Percentiles rank a stretch among this genome's conserved stretches.
Conservation (phyloP, 148 eudicot species). For the Vaccinium darrowii region DNA sequence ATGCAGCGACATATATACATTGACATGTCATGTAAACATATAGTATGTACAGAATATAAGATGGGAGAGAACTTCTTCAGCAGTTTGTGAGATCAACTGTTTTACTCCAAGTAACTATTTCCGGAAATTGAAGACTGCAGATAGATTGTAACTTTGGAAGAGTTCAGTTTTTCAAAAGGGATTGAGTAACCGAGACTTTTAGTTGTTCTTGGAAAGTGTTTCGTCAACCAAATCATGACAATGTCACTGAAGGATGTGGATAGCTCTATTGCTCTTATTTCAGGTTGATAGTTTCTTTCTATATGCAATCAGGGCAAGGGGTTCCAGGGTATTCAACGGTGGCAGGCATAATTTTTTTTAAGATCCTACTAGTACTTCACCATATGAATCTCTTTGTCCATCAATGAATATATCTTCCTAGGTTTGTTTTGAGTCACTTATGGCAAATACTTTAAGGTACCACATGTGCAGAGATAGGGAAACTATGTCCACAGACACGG, state of each 20-base stretch:
- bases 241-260: not conserved
- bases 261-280: not conserved
- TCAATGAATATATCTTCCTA: not conserved
- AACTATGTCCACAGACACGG: not conserved
- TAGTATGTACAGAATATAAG: not conserved
- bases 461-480: not conserved
- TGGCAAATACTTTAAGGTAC: not conserved
- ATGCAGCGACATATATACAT: not conserved
- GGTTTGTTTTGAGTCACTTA: not conserved
- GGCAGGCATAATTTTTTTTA: not conserved
- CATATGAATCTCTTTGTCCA: not conserved
- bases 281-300: not conserved
- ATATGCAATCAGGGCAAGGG: slow-evolving; percentile 1
- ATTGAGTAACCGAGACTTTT: not conserved
- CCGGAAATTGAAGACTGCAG: not conserved
- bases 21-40: not conserved
- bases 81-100: not conserved
- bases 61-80: not conserved
- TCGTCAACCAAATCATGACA: not conserved
- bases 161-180: not conserved
- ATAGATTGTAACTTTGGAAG: not conserved
- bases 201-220: not conserved
- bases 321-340: not conserved
- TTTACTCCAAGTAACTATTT: not conserved
- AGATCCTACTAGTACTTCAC: not conserved